Evolutionary conservation across 495 filamentous ascomycete species (phyloP).

Genomic region (Penicillium cataractarum): DNA sequence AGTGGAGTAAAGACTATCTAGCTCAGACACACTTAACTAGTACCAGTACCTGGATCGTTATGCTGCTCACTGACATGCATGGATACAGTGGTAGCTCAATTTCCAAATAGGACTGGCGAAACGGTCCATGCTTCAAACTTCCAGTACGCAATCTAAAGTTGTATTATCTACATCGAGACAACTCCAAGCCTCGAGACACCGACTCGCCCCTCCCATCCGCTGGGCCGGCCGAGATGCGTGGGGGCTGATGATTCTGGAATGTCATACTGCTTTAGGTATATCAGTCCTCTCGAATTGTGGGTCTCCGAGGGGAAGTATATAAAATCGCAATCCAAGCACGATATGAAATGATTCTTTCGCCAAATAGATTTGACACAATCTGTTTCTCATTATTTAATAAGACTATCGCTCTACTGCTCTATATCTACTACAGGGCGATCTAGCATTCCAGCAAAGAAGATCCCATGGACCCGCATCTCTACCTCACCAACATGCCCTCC

Average conservation of each 20-base stretch:
- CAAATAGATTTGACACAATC: too few species aligned
- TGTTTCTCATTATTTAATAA: not conserved
- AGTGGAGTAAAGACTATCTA: too few species aligned
- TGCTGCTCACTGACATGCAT: not conserved
- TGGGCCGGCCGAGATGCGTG: not conserved
- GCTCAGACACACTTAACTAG: too few species aligned
- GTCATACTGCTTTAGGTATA: not conserved
- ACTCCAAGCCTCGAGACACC: not conserved
- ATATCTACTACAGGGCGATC: not conserved
- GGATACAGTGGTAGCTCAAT: not conserved
- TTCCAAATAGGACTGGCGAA: not conserved
- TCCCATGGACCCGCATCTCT: not conserved
- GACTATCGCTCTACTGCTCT: not conserved
- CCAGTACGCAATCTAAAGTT: too few species aligned
- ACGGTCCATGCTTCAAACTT: not conserved
- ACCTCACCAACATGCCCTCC: not conserved
- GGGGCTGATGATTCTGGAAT: not conserved
- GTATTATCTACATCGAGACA: not conserved
- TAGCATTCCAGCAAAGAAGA: not conserved
- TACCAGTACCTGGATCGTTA: not conserved
- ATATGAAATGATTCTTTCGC: not conserved
- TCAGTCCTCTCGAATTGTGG: not conserved
- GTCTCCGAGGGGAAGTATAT: constrained; percentile 6
- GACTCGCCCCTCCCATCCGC: not conserved
- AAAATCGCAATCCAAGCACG: not conserved